Percentiles rank a stretch among this genome's conserved stretches.
phyloP scores from a whole-genome alignment of 305 asterid species.

The Fraxinus floribunda region DNA sequence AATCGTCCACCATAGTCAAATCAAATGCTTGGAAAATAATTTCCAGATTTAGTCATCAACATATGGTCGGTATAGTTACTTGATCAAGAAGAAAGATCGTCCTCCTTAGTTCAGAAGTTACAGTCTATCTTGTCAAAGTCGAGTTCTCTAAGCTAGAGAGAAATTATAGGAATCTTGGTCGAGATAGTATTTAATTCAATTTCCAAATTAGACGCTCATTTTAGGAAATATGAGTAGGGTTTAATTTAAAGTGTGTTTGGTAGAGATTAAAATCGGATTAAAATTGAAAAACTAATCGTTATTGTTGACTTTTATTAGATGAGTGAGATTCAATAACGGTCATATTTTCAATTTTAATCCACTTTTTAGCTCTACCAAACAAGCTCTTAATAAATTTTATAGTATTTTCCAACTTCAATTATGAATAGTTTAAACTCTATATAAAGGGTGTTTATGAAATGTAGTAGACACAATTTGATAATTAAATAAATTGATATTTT shows the following conservation, averaged over 20 bases:
- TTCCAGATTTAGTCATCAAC: background rate
- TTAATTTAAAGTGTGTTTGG: no score
- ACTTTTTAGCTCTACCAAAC: no score
- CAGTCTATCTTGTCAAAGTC: background rate
- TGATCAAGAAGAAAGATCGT: background rate
- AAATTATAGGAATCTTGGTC: background rate
- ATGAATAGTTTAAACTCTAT: background rate
- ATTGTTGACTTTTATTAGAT: no score
- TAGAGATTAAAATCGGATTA: no score
- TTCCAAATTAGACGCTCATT: background rate
- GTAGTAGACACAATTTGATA: background rate
- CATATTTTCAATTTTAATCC: no score
- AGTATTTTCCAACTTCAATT: background rate
- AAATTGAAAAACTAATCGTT: no score
- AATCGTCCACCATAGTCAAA: background rate
- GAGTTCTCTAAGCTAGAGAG: background rate
- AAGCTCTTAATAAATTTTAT: no score
- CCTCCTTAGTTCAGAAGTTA: background rate
- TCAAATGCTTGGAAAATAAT: background rate
- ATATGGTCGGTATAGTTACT: background rate
- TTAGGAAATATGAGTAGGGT: background rate
- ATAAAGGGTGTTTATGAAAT: no score
- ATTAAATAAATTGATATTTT: no score
- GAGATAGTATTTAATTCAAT: background rate
- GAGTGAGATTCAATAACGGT: no score